Evolutionary conservation across 352 stramenopile genomes (phyloP).

Genomic region (Salisapilia sapeloensis): DNA sequence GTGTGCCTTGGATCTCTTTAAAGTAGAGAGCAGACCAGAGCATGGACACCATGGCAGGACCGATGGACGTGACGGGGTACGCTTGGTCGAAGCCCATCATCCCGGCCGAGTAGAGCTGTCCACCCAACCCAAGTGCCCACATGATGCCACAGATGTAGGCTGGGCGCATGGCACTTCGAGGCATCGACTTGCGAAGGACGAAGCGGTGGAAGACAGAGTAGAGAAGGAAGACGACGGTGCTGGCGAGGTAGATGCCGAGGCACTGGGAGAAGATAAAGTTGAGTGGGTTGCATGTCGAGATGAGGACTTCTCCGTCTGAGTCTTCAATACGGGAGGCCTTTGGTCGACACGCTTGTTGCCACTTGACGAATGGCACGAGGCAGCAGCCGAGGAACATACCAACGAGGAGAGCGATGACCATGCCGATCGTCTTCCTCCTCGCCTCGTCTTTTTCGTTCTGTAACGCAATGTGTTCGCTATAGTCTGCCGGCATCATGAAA

Average conservation of each 20-base stretch:
- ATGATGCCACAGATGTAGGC: slow-evolving; percentile 65
- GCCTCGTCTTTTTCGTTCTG: slow-evolving; percentile 25
- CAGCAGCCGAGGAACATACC: slow-evolving; percentile 55
- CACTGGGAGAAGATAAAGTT: slow-evolving; percentile 77
- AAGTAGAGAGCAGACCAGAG: slow-evolving; percentile 73
- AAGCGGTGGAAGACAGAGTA: slow-evolving; percentile 69
- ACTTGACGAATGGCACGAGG: slow-evolving; percentile 64
- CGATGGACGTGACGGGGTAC: slow-evolving; percentile 69
- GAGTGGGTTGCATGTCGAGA: slow-evolving; percentile 57
- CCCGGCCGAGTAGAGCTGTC: slow-evolving; percentile 57
- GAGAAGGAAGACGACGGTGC: slow-evolving; percentile 51
- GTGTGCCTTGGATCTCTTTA: slow-evolving; percentile 54
- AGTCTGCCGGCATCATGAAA: slow-evolving; percentile 51
- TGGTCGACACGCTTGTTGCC: slow-evolving; percentile 39
- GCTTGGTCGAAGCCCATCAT: slow-evolving; percentile 62
- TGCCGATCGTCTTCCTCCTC: slow-evolving; percentile 38
- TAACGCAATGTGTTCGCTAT: slow-evolving; percentile 39
- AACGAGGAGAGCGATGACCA: slow-evolving; percentile 40
- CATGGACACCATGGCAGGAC: slow-evolving; percentile 69
- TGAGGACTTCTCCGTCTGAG: no score
- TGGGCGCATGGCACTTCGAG: slow-evolving; percentile 60
- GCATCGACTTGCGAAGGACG: slow-evolving; percentile 56
- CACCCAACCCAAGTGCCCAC: slow-evolving; percentile 48
- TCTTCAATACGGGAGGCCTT: slow-evolving; percentile 5
- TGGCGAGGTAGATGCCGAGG: slow-evolving; percentile 64